Percentiles rank a stretch among this genome's conserved stretches.
phyloP scores from a whole-genome alignment of 345 rosid genomes.

The Rhodamnia rubescens region DNA sequence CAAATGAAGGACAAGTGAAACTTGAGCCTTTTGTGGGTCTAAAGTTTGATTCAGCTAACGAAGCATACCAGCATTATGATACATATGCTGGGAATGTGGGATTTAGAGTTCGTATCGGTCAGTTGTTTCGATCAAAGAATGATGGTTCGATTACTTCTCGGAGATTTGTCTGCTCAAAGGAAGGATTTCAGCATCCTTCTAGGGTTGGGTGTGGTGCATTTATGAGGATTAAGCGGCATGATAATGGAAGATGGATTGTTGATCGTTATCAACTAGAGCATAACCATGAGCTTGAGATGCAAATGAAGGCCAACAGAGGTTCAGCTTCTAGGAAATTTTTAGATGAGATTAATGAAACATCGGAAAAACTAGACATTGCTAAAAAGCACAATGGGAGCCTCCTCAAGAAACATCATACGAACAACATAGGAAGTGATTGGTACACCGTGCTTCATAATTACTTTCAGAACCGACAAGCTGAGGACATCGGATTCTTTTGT shows the following conservation, averaged over 20 bases:
- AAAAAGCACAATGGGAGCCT: slow-evolving; percentile 21
- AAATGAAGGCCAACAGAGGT: slow-evolving; percentile 14
- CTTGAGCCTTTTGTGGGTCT: slow-evolving; percentile 56
- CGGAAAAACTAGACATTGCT: slow-evolving; percentile 30
- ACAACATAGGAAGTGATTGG: slow-evolving; percentile 71
- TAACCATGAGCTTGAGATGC: slow-evolving; percentile 61
- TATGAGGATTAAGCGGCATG: slow-evolving; percentile 89
- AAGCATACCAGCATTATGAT: slow-evolving; percentile 68
- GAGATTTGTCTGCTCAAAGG: slow-evolving; percentile 88
- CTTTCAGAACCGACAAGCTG: slow-evolving; percentile 68
- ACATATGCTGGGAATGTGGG: slow-evolving; percentile 58
- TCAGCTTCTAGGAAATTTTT: slow-evolving; percentile 43
- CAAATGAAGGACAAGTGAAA: slow-evolving; percentile 24
- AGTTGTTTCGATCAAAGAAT: slow-evolving; percentile 76
- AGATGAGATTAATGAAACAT: slow-evolving; percentile 38
- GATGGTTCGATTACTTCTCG: slow-evolving; percentile 78
- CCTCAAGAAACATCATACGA: slow-evolving; percentile 19
- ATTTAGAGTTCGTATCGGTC: slow-evolving; percentile 81
- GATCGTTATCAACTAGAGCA: slow-evolving; percentile 73
- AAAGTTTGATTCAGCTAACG: slow-evolving; percentile 66
- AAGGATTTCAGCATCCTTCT: slow-evolving; percentile 95
- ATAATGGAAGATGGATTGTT: slow-evolving; percentile 69
- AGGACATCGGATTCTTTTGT: slow-evolving; percentile 80
- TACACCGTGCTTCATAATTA: slow-evolving; percentile 53
- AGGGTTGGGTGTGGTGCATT: slow-evolving; percentile 89